Evolutionary conservation across 768 basidiomycete species (phyloP).

Genomic region (Brasilioporus rufonigricans): DNA sequence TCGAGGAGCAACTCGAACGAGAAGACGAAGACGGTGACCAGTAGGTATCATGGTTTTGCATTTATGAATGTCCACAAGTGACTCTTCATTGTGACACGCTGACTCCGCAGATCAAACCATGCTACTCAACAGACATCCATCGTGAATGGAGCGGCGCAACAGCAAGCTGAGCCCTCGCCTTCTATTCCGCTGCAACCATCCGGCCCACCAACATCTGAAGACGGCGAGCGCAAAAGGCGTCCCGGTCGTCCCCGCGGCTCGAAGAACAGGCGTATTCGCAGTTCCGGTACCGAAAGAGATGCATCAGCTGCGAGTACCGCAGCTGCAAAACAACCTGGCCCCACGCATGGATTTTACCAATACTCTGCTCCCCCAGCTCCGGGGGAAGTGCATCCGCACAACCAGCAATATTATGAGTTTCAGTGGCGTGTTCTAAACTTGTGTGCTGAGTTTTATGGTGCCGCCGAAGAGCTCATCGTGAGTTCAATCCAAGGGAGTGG

Average conservation of each 20-base stretch:
- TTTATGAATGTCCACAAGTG: slow-evolving; percentile 2
- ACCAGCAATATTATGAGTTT: slow-evolving; percentile 81
- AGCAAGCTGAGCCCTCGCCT: slow-evolving; percentile 26
- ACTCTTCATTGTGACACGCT: slow-evolving; percentile 5
- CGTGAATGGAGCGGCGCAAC: slow-evolving; percentile 16
- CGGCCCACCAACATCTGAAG: slow-evolving; percentile 27
- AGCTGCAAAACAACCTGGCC: slow-evolving; percentile 29
- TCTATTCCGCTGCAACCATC: slow-evolving; percentile 25
- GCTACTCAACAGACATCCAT: slow-evolving; percentile 14
- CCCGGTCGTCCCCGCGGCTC: slow-evolving; percentile 80
- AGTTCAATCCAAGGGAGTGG: slow-evolving; percentile 33
- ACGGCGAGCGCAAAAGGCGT: slow-evolving; percentile 56
- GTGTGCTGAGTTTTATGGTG: slow-evolving; percentile 83
- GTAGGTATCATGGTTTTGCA: slow-evolving; percentile 20
- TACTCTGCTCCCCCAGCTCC: slow-evolving; percentile 41
- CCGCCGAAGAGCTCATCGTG: slow-evolving; percentile 81
- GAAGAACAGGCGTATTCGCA: slow-evolving; percentile 61
- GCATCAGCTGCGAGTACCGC: slow-evolving; percentile 8
- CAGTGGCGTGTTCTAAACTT: slow-evolving; percentile 82
- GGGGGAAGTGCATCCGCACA: slow-evolving; percentile 55
- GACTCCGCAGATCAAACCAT: slow-evolving; percentile 24
- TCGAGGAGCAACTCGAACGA: slow-evolving; percentile 62
- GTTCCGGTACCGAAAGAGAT: slow-evolving; percentile 30
- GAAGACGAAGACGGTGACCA: slow-evolving; percentile 44
- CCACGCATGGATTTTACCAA: slow-evolving; percentile 45